Evolutionary conservation across 2,329 filamentous ascomycete species (phyloP).

Genomic region (Paramyrothecium sp.): DNA sequence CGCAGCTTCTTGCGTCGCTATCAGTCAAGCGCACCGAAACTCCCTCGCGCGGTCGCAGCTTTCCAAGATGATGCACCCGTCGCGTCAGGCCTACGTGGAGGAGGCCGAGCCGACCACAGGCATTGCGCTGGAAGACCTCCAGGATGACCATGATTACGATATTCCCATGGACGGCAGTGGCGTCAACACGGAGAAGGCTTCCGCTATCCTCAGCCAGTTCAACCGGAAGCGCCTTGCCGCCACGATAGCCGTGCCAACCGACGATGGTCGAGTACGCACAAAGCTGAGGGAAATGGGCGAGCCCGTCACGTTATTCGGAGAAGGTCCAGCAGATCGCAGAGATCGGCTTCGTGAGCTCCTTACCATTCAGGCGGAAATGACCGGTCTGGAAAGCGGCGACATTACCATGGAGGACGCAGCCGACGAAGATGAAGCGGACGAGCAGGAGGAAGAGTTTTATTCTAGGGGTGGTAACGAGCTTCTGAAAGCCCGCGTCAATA

Average conservation of each 20-base stretch:
- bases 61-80: constrained; percentile 72
- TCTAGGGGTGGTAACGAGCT: constrained; percentile 76
- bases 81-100: constrained; percentile 91
- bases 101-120: constrained; percentile 62
- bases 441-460: constrained; percentile 93
- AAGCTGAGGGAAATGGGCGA: constrained; percentile 85
- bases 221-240: constrained; percentile 87
- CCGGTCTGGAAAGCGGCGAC: constrained; percentile 54
- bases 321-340: constrained; percentile 80
- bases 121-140: constrained; percentile 50
- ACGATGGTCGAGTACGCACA: constrained; percentile 81
- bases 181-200: constrained; percentile 76
- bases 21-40: too few species aligned
- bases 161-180: constrained; percentile 65
- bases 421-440: constrained; percentile 62
- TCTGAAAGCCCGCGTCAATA: constrained; percentile 71
- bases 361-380: constrained; percentile 67
- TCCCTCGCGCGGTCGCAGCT: neutral
- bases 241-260: constrained; percentile 87
- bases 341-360: constrained; percentile 83
- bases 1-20: too few species aligned
- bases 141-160: constrained; percentile 79
- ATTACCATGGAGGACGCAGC: constrained; percentile 59
- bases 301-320: constrained; percentile 91
- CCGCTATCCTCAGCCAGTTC: constrained; percentile 83